phyloP scores from a whole-genome alignment of 768 basidiomycete species.

The Dendrothele bispora region DNA sequence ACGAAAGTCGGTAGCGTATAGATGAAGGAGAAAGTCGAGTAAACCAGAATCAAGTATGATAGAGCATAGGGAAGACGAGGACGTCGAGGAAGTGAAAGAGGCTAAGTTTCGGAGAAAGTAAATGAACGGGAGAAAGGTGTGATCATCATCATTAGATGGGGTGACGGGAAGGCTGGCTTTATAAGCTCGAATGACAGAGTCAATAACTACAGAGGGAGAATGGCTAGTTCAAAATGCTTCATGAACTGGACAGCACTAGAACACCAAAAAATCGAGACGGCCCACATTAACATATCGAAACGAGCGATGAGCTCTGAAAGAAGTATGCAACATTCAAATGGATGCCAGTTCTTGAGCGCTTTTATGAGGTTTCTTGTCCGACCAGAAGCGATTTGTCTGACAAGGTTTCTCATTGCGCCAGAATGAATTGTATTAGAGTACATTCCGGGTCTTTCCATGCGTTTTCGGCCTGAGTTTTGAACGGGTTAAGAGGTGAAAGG shows the following conservation, averaged over 20 bases:
- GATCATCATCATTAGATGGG: conserved; percentile 1
- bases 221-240: background rate
- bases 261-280: background rate
- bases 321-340: background rate
- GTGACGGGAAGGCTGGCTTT: too few species aligned
- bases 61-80: too few species aligned
- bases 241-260: background rate
- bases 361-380: background rate
- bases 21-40: too few species aligned
- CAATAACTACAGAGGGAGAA: background rate
- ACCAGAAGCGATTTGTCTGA: conserved; percentile 4
- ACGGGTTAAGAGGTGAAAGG: too few species aligned
- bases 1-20: too few species aligned
- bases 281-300: conserved; percentile 2
- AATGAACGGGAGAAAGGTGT: conserved; percentile 1
- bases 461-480: background rate
- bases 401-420: background rate
- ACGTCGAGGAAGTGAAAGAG: too few species aligned
- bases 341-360: background rate
- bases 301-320: background rate
- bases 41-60: too few species aligned
- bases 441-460: background rate
- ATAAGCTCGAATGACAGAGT: too few species aligned
- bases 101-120: background rate
- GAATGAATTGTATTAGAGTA: background rate